Conservation (phyloP, 2,329 filamentous ascomycete species). For the Pestalotiopsis sp. region DNA sequence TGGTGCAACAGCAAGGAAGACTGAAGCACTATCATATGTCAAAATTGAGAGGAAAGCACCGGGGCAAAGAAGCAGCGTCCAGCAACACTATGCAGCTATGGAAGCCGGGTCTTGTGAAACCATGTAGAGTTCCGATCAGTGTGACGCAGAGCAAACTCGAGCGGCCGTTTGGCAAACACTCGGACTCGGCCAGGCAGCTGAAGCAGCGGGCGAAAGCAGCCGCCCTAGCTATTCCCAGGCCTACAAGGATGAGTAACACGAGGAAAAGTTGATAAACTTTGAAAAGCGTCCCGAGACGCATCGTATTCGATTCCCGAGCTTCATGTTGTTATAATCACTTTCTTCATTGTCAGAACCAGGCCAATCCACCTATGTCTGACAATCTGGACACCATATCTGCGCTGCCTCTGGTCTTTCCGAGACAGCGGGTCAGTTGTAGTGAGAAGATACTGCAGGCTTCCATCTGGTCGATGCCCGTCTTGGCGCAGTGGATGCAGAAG, state of each 20-base stretch:
- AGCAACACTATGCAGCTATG: background rate
- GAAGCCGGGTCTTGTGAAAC: background rate
- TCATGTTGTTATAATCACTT: background rate
- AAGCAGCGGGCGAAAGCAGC: background rate
- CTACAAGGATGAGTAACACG: background rate
- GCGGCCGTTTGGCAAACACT: background rate
- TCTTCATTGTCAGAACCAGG: background rate
- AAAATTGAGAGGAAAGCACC: background rate
- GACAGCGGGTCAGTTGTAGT: background rate
- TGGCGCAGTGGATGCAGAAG: background rate
- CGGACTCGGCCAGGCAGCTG: background rate
- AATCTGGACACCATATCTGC: background rate
- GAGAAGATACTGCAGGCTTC: background rate
- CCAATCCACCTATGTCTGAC: background rate
- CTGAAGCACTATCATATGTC: background rate
- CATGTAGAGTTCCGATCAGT: conserved; percentile 1
- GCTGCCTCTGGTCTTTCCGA: background rate
- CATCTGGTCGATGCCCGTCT: background rate
- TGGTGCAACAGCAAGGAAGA: too few species aligned
- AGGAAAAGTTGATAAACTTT: background rate
- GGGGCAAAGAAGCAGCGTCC: background rate
- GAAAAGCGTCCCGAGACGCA: background rate
- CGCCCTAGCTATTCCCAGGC: background rate
- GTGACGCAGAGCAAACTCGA: background rate
- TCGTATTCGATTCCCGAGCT: background rate